These are phyloP conservation scores for Microbotryomycetes sp. DNA, from an alignment of 1,284 basidiomycete genomes.

Conservation along the genomic window DNA sequence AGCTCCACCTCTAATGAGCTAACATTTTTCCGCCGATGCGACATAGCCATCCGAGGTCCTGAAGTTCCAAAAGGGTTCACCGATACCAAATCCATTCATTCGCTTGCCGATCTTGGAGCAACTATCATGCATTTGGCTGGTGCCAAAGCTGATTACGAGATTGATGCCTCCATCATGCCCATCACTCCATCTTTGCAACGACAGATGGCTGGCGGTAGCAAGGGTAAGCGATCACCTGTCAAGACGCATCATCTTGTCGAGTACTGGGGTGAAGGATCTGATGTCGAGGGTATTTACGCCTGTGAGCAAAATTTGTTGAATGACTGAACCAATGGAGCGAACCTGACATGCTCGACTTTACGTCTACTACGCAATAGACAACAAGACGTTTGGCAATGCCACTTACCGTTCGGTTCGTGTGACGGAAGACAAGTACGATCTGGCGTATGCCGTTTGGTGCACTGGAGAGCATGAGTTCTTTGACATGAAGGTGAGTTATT, in stretches of 20 bases:
- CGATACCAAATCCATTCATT: conserved; percentile 29
- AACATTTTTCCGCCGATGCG: neutral
- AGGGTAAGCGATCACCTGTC: neutral
- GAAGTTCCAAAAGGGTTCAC: conserved; percentile 22
- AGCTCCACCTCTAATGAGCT: neutral
- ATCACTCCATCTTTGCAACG: conserved; percentile 17
- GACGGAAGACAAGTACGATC: conserved; percentile 32
- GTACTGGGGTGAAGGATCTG: conserved; percentile 38
- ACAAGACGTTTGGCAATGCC: conserved; percentile 24
- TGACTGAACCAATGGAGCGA: no score
- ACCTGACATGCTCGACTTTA: neutral
- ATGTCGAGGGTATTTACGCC: conserved; percentile 34
- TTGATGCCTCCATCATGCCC: conserved; percentile 38
- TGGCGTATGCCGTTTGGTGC: conserved; percentile 41
- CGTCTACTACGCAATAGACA: conserved; percentile 30
- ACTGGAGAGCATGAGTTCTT: conserved; percentile 42
- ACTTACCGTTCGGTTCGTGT: conserved; percentile 40
- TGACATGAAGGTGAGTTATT: conserved; percentile 28
- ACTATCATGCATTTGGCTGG: conserved; percentile 41
- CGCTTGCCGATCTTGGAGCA: conserved; percentile 39
- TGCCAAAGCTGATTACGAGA: conserved; percentile 35
- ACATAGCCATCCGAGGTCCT: conserved; percentile 35
- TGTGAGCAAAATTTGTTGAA: neutral
- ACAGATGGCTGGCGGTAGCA: neutral
- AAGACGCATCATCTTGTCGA: conserved; percentile 36